Evolutionary conservation across 2,329 filamentous ascomycete species (phyloP), one percentile per base, ranked within the genome.

Genomic region (Botrytis aclada): DNA sequence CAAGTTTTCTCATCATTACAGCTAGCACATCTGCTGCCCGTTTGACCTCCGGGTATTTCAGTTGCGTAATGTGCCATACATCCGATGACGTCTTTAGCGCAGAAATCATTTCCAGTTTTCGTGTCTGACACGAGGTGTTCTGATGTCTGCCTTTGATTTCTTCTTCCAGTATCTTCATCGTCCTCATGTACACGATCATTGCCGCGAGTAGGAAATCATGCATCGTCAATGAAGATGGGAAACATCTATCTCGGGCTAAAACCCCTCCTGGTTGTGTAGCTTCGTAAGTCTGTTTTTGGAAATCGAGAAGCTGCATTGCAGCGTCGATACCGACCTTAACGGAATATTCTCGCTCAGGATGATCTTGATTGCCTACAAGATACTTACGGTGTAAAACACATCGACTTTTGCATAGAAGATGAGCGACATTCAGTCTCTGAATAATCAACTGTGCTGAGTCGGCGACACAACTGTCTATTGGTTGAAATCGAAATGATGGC

Each of bases 171-270:
- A 60, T 41, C n/a, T 60, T 56, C 61, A 66, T 72, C 29, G 39
- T 47, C 29, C 56, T 47, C 63, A 74, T 32, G 61, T 70, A 74
- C 4, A 91, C 77, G 20, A 90, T 84, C 84, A 89, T 88, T 72
- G 86, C 85, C 1, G 77, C 78, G 37, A 80, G 63, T 3, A 79
- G 72, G 63, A 79, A 80, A 51, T 80, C 79, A 73, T 80, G 77
- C 73, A 76, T 73, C 5, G 76, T 79, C 29, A 80, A 76, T 69
- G 76, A 79, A 22, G 71, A 76, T 8, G 79, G 62, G 70, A 80
- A 77, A 77, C 78, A 80, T 8, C 77, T 74, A 58, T 77, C 74
- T 14, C 47, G 69, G 41, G 77, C 65, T 10, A 80, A 69, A 32
- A 77, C 77, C 22, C 78, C 77, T 25, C 79, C 77, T 18, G 76